These are phyloP conservation scores for Penicillium psychrosexuale DNA, from an alignment of 2,329 filamentous ascomycete species.

Conservation along the genomic window DNA sequence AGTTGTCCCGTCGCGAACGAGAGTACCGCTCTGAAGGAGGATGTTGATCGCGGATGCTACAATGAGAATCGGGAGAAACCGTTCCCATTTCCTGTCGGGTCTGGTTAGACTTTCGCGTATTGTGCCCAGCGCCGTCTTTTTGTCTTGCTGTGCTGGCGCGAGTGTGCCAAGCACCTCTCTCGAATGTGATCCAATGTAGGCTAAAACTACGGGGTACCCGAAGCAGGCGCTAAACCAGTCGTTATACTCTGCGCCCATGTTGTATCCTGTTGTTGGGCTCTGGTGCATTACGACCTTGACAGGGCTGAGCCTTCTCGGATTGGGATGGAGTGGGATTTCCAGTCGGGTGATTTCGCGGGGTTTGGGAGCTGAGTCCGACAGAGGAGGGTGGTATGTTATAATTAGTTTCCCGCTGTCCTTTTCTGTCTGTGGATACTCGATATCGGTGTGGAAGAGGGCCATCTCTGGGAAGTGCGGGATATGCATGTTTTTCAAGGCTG, in stretches of 20 bases:
- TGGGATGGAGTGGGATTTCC: slow-evolving; percentile 57
- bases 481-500: slow-evolving; percentile 56
- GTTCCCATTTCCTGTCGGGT: background rate
- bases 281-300: slow-evolving; percentile 58
- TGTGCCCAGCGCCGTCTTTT: background rate
- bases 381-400: slow-evolving; percentile 39
- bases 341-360: slow-evolving; percentile 34
- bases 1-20: background rate
- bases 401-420: slow-evolving; percentile 35
- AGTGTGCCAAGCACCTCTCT: slow-evolving; percentile 62
- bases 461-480: slow-evolving; percentile 58
- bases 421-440: slow-evolving; percentile 36
- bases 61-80: background rate
- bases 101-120: background rate
- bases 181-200: slow-evolving; percentile 62
- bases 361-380: slow-evolving; percentile 22
- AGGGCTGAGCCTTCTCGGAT: slow-evolving; percentile 45
- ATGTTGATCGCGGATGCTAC: slow-evolving; percentile 1
- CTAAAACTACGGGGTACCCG: slow-evolving; percentile 59
- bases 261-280: slow-evolving; percentile 58
- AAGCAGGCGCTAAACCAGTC: slow-evolving; percentile 67
- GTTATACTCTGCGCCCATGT: slow-evolving; percentile 61
- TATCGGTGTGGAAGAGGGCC: slow-evolving; percentile 61
- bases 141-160: slow-evolving; percentile 40
- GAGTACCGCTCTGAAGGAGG: background rate